Conservation (phyloP, 345 rosid genomes). For the Clarkia xantiana region DNA sequence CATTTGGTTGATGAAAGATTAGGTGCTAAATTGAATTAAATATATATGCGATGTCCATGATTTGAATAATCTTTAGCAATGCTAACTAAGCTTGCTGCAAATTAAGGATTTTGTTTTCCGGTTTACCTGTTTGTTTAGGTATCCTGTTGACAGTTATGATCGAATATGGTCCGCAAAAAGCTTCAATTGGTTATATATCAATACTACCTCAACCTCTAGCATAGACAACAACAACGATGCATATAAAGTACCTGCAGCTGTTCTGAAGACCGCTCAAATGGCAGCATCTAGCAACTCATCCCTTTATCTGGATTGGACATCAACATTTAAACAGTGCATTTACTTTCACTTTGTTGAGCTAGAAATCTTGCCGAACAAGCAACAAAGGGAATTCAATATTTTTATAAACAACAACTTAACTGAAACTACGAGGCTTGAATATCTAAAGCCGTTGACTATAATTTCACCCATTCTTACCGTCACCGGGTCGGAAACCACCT, state of each 20-base stretch:
- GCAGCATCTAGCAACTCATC: neutral
- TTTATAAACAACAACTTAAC: neutral
- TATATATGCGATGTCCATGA: too few species aligned
- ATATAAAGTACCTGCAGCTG: constrained; percentile 2
- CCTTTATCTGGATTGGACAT: accelerated
- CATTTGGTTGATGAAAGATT: too few species aligned
- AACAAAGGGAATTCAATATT: constrained; percentile 1
- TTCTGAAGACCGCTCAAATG: constrained; percentile 4
- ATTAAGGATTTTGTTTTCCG: too few species aligned
- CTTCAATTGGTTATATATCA: neutral
- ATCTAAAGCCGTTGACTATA: constrained; percentile 3
- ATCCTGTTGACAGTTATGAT: neutral
- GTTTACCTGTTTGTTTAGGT: neutral
- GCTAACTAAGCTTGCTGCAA: too few species aligned
- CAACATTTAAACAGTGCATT: neutral
- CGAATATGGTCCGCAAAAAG: neutral
- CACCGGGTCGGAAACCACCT: neutral
- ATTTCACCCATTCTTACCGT: neutral
- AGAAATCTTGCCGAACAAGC: neutral
- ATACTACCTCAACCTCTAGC: too few species aligned
- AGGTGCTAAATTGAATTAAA: too few species aligned
- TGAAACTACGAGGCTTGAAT: neutral
- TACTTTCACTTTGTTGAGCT: neutral
- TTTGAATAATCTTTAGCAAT: too few species aligned
- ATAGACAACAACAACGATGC: neutral